A percentile compares a stretch with the other conserved stretches of the same genome.
These are phyloP conservation scores for Eutrema salsugineum DNA, from an alignment of 441 rosid genomes.

Conservation along the genomic window DNA sequence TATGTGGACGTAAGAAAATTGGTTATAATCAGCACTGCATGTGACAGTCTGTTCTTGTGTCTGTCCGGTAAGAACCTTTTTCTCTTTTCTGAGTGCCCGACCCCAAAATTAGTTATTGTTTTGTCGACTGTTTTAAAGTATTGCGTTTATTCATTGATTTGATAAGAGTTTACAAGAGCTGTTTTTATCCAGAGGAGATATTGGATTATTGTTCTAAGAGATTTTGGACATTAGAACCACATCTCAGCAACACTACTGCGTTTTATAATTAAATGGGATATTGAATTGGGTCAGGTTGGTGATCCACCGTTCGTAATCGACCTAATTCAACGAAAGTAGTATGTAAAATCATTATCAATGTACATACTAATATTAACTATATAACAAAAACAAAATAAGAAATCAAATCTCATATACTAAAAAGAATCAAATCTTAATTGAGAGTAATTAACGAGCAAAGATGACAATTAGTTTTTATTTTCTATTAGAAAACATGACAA, in stretches of 20 bases:
- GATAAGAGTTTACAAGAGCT: not conserved
- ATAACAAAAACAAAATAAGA: too few relatives aligned
- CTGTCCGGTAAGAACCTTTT: not conserved
- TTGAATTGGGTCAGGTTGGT: not conserved
- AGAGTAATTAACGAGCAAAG: too few relatives aligned
- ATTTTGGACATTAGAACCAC: not conserved
- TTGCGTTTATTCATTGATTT: not conserved
- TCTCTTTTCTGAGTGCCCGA: not conserved
- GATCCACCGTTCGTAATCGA: too few relatives aligned
- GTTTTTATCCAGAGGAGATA: not conserved
- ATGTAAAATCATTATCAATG: too few relatives aligned
- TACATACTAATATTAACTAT: too few relatives aligned
- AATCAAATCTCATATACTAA: too few relatives aligned
- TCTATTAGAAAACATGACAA: too few relatives aligned
- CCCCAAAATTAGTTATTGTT: slow-evolving; percentile 6
- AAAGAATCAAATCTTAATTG: too few relatives aligned
- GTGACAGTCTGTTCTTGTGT: slow-evolving; percentile 10
- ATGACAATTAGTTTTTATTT: too few relatives aligned
- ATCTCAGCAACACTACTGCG: not conserved
- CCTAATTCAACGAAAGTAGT: too few relatives aligned
- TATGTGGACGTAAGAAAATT: slow-evolving; percentile 8
- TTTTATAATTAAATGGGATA: too few relatives aligned
- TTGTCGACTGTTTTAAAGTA: not conserved
- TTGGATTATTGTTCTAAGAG: not conserved
- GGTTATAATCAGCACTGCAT: slow-evolving; percentile 15